Evolutionary conservation across 805 yeast genomes (phyloP).

Genomic region (Wickerhamomyces canadensis): DNA sequence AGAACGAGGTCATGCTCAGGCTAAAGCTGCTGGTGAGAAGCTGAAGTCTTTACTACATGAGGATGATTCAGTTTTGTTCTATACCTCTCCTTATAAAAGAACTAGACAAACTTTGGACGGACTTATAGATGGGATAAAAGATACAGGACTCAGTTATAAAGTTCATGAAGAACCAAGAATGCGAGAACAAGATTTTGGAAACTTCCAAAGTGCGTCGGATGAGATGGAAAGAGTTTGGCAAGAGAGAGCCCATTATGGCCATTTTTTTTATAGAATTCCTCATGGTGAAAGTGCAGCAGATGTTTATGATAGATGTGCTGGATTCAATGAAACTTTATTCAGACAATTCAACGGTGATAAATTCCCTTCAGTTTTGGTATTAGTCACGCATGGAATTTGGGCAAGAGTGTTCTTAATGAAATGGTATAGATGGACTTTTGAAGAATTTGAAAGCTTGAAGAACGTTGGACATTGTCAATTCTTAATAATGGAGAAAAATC

Average conservation of each 20-base stretch:
- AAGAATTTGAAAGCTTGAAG: constrained; percentile 75
- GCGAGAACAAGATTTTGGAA: constrained; percentile 94
- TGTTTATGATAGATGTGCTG: constrained; percentile 85
- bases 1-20: constrained; percentile 60
- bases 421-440: constrained; percentile 93
- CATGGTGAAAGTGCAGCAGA: constrained; percentile 96
- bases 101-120: constrained; percentile 82
- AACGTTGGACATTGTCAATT: constrained; percentile 85
- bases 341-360: constrained; percentile 67
- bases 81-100: constrained; percentile 81
- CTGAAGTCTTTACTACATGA: constrained; percentile 35
- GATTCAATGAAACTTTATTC: constrained; percentile 82
- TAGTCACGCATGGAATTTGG: constrained; percentile 94
- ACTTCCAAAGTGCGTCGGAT: constrained; percentile 72
- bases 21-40: constrained; percentile 53
- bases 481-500: constrained; percentile 65
- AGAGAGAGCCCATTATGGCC: constrained; percentile 84
- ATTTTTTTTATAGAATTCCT: constrained; percentile 83
- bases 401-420: constrained; percentile 88
- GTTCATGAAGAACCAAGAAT: constrained; percentile 85
- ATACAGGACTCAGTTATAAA: constrained; percentile 39
- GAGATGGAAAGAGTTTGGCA: constrained; percentile 80
- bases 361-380: constrained; percentile 75
- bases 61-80: constrained; percentile 64
- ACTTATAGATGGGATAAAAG: constrained; percentile 50